Evolutionary conservation across 225 moss, liverwort and hornwort species (phyloP), one percentile per base, ranked within the genome.

Genomic region (Asterella californica): DNA sequence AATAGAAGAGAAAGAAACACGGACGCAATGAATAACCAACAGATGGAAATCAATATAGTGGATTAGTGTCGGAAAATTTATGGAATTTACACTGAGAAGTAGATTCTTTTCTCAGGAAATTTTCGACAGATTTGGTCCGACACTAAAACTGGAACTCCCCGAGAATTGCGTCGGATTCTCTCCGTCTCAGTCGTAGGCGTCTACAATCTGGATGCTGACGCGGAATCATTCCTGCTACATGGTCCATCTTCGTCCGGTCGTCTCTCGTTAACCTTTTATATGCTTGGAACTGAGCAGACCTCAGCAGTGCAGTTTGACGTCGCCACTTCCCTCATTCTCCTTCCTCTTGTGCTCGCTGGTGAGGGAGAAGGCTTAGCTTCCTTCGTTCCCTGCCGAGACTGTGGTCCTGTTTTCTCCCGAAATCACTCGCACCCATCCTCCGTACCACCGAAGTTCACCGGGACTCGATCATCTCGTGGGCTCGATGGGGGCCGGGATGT

Each of bases 401-500:
- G n/a, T 49, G 8, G 12, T 12, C 7, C 60, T 21, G 18, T 1
- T 21, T 0, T n/a, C 10, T 29, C 22, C 27, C 60, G 2, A 4
- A 12, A 8, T 60, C n/a, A 6, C 22, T 17, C 27, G 10, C 19
- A 17, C 14, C 30, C 19, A n/a, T 34, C 1, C 34, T 34, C 1
- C 36, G 67, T 29, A 33, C 30, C 30, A 0, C 36, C 21, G 67
- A 37, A 17, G 15, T 34, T 8, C n/a, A 30, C 12, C 18, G 14
- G 29, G 32, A 66, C 0, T 30, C 30, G 19, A 18, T 38, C 15
- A 6, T 69, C 17, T 34, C 18, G 49, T 45, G 79, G 50, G 60
- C 2, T 52, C 48, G 30, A 85, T 85, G 85, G 48, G 70, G 24
- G 79, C 70, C 24, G 71, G 64, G 79, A 72, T 59, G 30, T 37